Conservation (phyloP, 208 protist genomes). For the Leishmania major region DNA sequence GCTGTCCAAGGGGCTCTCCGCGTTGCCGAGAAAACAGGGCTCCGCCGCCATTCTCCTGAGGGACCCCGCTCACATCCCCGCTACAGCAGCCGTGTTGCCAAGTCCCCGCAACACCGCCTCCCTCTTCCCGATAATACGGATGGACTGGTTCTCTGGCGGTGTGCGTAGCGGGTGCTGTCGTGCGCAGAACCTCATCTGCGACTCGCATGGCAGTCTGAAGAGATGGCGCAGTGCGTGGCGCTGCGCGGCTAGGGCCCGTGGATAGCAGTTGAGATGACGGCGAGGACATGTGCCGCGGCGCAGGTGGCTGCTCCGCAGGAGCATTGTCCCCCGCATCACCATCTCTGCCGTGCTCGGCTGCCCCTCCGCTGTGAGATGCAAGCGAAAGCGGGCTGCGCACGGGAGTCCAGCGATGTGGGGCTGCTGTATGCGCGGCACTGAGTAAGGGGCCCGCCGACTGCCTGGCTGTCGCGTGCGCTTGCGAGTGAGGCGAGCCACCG, state of each 20-base stretch:
- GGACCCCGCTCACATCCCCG: not conserved
- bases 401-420: constrained; percentile 17
- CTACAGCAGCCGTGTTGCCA: not conserved
- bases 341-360: not conserved
- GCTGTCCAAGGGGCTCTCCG: not conserved
- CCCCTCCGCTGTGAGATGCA: not conserved
- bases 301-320: not conserved
- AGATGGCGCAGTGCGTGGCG: not conserved
- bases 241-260: not conserved
- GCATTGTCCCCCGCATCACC: not conserved
- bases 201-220: constrained; percentile 17
- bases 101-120: not conserved
- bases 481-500: not conserved
- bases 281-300: not conserved
- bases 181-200: constrained; percentile 26
- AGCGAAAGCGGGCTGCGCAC: not conserved
- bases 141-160: constrained; percentile 1
- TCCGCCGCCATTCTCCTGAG: not conserved
- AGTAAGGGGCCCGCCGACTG: not conserved
- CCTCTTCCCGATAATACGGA: constrained; percentile 14
- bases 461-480: not conserved
- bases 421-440: not conserved
- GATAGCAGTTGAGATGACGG: not conserved
- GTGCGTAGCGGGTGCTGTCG: not conserved
- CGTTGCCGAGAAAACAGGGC: not conserved